Evolutionary conservation across 2,329 filamentous ascomycete genomes (phyloP), one percentile per base, ranked within the genome.

Genomic region (Sporothrix globosa): DNA sequence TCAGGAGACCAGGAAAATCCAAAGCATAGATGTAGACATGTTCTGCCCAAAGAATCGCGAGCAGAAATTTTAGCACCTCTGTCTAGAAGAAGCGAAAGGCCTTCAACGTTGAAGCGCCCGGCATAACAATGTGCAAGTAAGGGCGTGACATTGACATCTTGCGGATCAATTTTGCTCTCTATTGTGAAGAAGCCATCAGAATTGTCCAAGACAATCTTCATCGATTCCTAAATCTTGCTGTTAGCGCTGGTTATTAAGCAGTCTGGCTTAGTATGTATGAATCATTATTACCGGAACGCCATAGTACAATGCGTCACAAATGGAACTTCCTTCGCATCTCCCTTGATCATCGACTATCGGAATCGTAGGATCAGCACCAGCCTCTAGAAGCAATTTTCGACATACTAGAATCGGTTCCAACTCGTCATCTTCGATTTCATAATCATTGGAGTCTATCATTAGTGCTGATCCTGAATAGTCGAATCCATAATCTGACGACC

Each of bases 91-190:
- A 53, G n/a, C n/a, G 50, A 53, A 9, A 53, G 50, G 50, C 50
- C 7, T 21, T 13, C 50, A 27, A 53, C 6, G 50, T 2, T 53
- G 50, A 53, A 53, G n/a, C 11, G n/a, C 19, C 50, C 21, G 50
- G 19, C 2, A 53, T 7, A 21, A 53, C 50, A 53, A n/a, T 53
- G 50, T 10, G n/a, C 5, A 4, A 53, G 50, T 21, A 53, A 53
- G 50, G 50, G 50, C 6, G 50, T 53, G 19, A 52, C 24, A 52
- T 52, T 11, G n/a, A 1, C 9, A 9, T 21, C 50, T 4, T 27
- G 19, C 50, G 1, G n/a, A 0, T 77, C 79, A 58, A 39, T 9
- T 39, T 19, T 13, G 21, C 54, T 58, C 21, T 58, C 54, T 17
- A 58, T 58, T 58, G 54, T 58, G 17, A 58, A 39, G 54, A 58